These are phyloP conservation scores for Bryum argenteum DNA, from an alignment of 225 moss, liverwort and hornwort species.

Conservation along the genomic window DNA sequence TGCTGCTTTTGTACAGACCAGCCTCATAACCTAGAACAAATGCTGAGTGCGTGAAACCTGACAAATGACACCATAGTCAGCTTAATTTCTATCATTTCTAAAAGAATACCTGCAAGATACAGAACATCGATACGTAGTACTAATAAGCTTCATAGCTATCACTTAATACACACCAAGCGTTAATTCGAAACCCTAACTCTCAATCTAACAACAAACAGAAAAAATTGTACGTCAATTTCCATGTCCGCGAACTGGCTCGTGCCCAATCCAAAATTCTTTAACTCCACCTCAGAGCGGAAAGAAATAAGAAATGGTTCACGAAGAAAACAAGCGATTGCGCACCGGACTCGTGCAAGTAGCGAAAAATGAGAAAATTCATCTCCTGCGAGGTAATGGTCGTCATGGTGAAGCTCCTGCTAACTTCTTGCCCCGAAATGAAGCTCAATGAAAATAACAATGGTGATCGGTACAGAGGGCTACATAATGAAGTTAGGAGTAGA, in stretches of 20 bases:
- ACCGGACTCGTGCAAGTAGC: conserved; percentile 98
- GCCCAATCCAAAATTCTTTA: not conserved
- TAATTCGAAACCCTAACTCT: conserved; percentile 16
- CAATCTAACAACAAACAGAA: not conserved
- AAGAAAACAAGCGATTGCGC: not conserved
- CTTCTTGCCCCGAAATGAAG: not conserved
- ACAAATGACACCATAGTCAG: conserved; percentile 18
- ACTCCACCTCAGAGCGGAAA: not conserved
- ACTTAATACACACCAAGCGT: not conserved
- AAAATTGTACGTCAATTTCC: conserved; percentile 8
- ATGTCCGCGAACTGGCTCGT: not conserved
- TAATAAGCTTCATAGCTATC: not conserved
- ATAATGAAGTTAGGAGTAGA: not conserved
- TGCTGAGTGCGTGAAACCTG: conserved; percentile 91
- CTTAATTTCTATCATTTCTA: not conserved
- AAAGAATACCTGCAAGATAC: no score
- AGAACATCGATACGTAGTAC: no score
- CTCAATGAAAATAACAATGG: not conserved
- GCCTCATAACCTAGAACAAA: conserved; percentile 96
- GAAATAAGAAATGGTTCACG: not conserved
- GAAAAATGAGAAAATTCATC: conserved; percentile 96
- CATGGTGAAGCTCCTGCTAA: conserved; percentile 40
- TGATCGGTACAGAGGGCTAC: conserved; percentile 16
- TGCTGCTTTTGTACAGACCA: conserved; percentile 76
- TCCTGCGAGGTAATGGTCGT: conserved; percentile 95